Conservation (phyloP, 208 protist species). For the Crithidia mellificae region DNA sequence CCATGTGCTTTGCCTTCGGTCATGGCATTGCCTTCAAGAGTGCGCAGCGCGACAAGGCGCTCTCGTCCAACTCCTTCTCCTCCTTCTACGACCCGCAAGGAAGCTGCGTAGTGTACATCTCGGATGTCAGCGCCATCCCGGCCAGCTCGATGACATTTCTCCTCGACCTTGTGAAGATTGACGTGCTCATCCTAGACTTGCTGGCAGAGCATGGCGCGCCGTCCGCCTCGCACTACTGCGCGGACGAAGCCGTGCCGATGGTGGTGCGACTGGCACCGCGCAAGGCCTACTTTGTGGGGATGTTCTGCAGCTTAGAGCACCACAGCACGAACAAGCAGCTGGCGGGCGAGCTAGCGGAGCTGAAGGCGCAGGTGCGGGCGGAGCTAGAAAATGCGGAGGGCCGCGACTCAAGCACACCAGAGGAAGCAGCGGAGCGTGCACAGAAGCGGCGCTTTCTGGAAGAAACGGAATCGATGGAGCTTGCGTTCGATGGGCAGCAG, state of each 20-base stretch:
- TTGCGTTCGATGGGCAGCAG: conserved; percentile 72
- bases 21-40: conserved; percentile 64
- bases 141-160: conserved; percentile 62
- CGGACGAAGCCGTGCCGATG: conserved; percentile 67
- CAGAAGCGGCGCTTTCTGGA: conserved; percentile 15
- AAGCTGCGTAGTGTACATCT: conserved; percentile 84
- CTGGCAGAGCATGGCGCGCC: conserved; percentile 51
- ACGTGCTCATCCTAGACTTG: conserved; percentile 80
- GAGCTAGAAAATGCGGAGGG: conserved; percentile 1
- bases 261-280: conserved; percentile 48
- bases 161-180: conserved; percentile 75
- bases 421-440: conserved; percentile 1
- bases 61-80: not conserved
- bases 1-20: conserved; percentile 86
- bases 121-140: conserved; percentile 69
- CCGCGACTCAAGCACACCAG: not conserved
- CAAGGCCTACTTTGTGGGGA: conserved; percentile 70
- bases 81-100: not conserved
- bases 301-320: conserved; percentile 87
- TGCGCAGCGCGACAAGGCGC: conserved; percentile 5
- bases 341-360: conserved; percentile 38
- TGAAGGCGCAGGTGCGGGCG: conserved; percentile 27
- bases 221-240: conserved; percentile 72
- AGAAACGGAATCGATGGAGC: conserved; percentile 52
- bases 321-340: conserved; percentile 43